phyloP scores from a whole-genome alignment of 345 rosid genomes.

The Pugionium dolabratum region DNA sequence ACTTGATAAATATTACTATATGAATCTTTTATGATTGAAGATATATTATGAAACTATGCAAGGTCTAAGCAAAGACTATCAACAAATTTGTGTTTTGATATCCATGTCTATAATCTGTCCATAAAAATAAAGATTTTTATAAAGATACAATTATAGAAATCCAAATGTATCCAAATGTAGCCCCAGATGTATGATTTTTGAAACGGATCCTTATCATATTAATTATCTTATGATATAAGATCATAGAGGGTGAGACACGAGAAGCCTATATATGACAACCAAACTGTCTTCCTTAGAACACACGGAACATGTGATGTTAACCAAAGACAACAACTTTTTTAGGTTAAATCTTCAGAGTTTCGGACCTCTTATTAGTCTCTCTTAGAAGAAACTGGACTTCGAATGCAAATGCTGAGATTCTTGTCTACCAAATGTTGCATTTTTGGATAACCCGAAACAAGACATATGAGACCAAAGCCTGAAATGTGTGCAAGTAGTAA shows the following conservation, averaged over 20 bases:
- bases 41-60: neutral
- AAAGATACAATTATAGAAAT: no score
- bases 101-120: no score
- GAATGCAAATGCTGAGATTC: slow-evolving; percentile 62
- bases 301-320: slow-evolving; percentile 7
- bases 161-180: no score
- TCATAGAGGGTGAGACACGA: slow-evolving; percentile 2
- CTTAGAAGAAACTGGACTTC: slow-evolving; percentile 21
- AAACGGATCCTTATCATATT: neutral
- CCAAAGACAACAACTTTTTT: neutral
- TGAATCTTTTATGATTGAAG: neutral
- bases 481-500: no score
- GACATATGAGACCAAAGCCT: slow-evolving; percentile 73
- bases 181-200: neutral
- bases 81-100: slow-evolving; percentile 9
- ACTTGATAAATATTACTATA: slow-evolving; percentile 3
- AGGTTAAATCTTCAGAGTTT: no score
- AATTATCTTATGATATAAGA: neutral
- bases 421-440: slow-evolving; percentile 50
- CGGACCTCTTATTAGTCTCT: neutral
- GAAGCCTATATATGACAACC: neutral
- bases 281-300: slow-evolving; percentile 13
- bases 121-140: no score
- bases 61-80: neutral
- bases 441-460: slow-evolving; percentile 60